A percentile compares a stretch with the other conserved stretches of the same genome.
Conservation (phyloP, 805 yeast genomes). For the Sugiyamaella mastotermitis region DNA sequence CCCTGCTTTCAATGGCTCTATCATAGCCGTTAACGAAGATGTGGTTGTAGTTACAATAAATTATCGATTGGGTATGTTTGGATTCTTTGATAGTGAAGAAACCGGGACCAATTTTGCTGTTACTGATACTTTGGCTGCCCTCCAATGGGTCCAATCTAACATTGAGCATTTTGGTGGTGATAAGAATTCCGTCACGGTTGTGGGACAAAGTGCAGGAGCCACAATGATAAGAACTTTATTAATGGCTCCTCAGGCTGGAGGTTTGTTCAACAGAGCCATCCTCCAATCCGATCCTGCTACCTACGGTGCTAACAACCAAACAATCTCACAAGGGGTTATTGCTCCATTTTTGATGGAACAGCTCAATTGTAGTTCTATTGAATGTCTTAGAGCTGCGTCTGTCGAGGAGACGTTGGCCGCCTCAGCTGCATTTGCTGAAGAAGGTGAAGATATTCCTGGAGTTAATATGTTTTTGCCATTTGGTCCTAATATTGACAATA, state of each 20-base stretch:
- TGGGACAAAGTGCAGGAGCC: conserved; percentile 37
- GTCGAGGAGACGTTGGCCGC: conserved; percentile 11
- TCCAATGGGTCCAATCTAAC: conserved; percentile 33
- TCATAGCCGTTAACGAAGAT: conserved; percentile 17
- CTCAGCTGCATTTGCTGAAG: conserved; percentile 4
- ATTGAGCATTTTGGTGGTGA: conserved; percentile 35
- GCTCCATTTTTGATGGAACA: conserved; percentile 6
- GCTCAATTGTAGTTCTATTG: conserved; percentile 8
- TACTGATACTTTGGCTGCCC: conserved; percentile 32
- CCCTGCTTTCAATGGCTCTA: conserved; percentile 23
- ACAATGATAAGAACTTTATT: conserved; percentile 20
- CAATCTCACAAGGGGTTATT: conserved; percentile 9
- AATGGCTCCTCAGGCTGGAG: conserved; percentile 13
- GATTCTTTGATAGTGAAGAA: conserved; percentile 29
- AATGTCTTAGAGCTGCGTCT: conserved; percentile 11
- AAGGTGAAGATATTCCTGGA: conserved; percentile 1
- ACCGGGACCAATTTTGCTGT: conserved; percentile 31
- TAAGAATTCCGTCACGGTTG: conserved; percentile 30
- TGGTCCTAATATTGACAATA: conserved; percentile 25
- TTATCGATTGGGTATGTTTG: conserved; percentile 33
- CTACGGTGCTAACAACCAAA: conserved; percentile 9
- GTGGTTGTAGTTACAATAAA: conserved; percentile 29
- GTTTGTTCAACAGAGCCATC: conserved; percentile 20
- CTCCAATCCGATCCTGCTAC: conserved; percentile 23
- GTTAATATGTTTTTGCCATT: conserved; percentile 20